These are phyloP conservation scores for Cinnamomum micranthum DNA, from an alignment of 164 flowering plant genomes.

Conservation along the genomic window DNA sequence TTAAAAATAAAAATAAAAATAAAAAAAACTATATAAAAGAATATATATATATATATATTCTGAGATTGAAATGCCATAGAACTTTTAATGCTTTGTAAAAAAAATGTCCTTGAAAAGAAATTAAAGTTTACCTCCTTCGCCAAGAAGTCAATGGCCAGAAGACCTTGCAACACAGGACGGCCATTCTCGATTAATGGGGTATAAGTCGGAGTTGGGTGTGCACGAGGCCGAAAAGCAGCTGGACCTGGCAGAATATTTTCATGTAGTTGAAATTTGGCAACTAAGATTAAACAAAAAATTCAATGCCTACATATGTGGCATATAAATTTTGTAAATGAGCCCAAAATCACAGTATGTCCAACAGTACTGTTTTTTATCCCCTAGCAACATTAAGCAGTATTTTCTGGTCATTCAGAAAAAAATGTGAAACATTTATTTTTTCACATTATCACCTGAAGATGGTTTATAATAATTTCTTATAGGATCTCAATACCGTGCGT, in stretches of 20 bases:
- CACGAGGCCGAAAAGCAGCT: slow-evolving; percentile 97
- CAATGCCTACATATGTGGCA: background rate
- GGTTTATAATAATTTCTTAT: no score
- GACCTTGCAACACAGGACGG: slow-evolving; percentile 93
- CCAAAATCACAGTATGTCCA: no score
- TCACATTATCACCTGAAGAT: no score
- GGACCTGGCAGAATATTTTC: slow-evolving; percentile 56
- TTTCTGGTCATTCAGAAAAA: no score
- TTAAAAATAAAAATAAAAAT: background rate
- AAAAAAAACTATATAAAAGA: background rate
- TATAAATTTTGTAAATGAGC: no score
- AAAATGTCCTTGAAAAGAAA: background rate
- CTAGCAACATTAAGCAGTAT: no score
- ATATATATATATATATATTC: background rate
- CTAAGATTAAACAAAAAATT: background rate
- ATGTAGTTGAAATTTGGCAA: background rate
- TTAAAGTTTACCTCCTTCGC: slow-evolving; percentile 67
- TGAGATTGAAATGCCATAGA: background rate
- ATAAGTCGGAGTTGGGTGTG: slow-evolving; percentile 64
- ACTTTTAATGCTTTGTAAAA: background rate
- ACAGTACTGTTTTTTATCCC: no score
- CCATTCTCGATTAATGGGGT: slow-evolving; percentile 75
- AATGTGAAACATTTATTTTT: no score
- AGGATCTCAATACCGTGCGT: no score
- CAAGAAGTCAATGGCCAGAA: slow-evolving; percentile 86